A percentile compares a stretch with the other conserved stretches of the same genome.
phyloP scores from a whole-genome alignment of 495 filamentous ascomycete genomes.

The Schizothecium vesticola region DNA sequence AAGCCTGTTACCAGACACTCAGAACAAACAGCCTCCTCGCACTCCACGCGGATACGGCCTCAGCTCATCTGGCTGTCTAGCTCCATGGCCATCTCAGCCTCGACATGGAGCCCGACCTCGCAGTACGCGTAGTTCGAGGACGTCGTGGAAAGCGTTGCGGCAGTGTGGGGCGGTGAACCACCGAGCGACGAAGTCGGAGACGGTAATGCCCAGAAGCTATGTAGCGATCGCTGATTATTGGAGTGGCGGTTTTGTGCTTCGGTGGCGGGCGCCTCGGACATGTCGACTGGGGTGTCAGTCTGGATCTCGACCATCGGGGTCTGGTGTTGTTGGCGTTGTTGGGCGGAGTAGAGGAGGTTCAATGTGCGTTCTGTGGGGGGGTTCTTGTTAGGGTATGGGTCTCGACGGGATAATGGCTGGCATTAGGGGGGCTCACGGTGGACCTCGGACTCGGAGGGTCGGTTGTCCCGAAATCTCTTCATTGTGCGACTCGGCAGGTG shows the following conservation, averaged over 20 bases:
- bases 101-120: slow-evolving; percentile 25
- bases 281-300: neutral
- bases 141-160: slow-evolving; percentile 1
- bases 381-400: neutral
- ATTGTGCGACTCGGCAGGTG: slow-evolving; percentile 42
- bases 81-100: slow-evolving; percentile 25
- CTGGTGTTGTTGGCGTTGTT: slow-evolving; percentile 25
- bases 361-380: slow-evolving; percentile 41
- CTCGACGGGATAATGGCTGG: neutral
- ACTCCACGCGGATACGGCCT: slow-evolving; percentile 31
- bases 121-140: slow-evolving; percentile 42
- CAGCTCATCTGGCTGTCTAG: slow-evolving; percentile 16
- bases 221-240: slow-evolving; percentile 36
- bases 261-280: slow-evolving; percentile 6
- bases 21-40: slow-evolving; percentile 44
- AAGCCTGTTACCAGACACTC: slow-evolving; percentile 45
- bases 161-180: neutral
- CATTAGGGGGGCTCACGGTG: slow-evolving; percentile 37
- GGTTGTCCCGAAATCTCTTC: slow-evolving; percentile 46
- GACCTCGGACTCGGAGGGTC: slow-evolving; percentile 44
- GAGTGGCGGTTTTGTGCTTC: slow-evolving; percentile 11
- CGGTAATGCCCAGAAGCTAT: slow-evolving; percentile 45
- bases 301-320: neutral
- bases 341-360: slow-evolving; percentile 42
- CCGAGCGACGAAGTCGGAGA: slow-evolving; percentile 14